A percentile compares a stretch with the other conserved stretches of the same genome.
phyloP scores from a whole-genome alignment of 2,329 filamentous ascomycete genomes.

The Calonectria hawksworthii region DNA sequence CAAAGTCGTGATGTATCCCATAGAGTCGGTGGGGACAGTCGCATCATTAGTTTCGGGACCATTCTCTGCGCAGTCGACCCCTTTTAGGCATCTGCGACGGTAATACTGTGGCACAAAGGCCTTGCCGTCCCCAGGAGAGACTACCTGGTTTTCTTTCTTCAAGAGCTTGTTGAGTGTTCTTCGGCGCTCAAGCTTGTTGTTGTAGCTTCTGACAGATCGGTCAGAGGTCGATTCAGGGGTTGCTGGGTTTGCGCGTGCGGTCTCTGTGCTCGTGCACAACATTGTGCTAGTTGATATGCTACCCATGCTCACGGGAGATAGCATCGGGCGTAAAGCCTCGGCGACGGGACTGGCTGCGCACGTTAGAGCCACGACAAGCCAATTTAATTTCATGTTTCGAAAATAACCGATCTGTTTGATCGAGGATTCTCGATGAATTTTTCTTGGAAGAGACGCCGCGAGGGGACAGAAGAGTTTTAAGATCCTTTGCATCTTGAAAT shows the following conservation, averaged over 20 bases:
- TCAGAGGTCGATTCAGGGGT: background rate
- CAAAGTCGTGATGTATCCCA: background rate
- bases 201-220: background rate
- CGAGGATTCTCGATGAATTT: too few relatives aligned
- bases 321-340: background rate
- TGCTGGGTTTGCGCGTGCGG: background rate
- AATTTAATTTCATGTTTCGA: background rate
- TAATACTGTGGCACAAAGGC: background rate
- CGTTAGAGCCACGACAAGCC: background rate
- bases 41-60: background rate
- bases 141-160: background rate
- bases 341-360: background rate
- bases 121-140: background rate
- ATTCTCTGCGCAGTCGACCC: background rate
- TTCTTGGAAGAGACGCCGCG: background rate
- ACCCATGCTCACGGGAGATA: background rate
- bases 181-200: background rate
- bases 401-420: background rate
- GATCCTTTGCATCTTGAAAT: background rate
- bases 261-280: background rate
- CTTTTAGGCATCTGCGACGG: background rate
- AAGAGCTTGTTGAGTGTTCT: background rate
- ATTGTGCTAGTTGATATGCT: background rate
- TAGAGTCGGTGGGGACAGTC: background rate
- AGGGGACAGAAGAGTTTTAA: background rate